Conservation (phyloP, 352 stramenopile species). For the Poterioochromonas sp. region DNA sequence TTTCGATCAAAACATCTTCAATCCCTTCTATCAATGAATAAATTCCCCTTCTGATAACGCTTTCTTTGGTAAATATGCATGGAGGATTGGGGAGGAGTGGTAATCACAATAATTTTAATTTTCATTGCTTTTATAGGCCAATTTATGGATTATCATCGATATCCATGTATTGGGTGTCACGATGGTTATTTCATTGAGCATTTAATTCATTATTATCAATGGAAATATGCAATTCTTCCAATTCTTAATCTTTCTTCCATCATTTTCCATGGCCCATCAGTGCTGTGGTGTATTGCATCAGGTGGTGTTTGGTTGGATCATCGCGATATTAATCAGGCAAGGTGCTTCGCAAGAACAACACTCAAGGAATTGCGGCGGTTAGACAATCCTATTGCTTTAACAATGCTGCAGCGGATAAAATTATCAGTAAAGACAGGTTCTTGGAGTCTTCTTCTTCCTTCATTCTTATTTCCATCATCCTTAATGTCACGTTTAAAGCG, state of each 20-base stretch:
- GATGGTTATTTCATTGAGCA: constrained; percentile 8
- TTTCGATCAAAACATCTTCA: background rate
- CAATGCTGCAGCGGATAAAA: too few relatives aligned
- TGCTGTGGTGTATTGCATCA: background rate
- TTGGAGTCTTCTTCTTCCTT: too few relatives aligned
- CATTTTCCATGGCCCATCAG: background rate
- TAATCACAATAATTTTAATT: background rate
- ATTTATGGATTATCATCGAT: background rate
- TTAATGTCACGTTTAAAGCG: too few relatives aligned
- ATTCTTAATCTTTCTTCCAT: background rate
- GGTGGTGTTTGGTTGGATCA: background rate
- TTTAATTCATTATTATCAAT: background rate
- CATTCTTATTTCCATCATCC: too few relatives aligned
- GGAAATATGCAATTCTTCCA: background rate
- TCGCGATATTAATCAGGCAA: background rate
- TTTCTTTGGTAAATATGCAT: background rate
- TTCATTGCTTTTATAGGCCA: background rate
- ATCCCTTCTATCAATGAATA: too few relatives aligned
- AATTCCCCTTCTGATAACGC: background rate
- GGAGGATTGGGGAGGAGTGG: background rate
- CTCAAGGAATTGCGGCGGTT: too few relatives aligned
- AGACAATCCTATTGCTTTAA: too few relatives aligned
- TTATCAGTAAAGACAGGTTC: too few relatives aligned
- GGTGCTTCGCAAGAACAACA: background rate
- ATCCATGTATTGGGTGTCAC: background rate